Evolutionary conservation across 1,284 basidiomycete genomes (phyloP).

Genomic region (Apiotrichum gracile): DNA sequence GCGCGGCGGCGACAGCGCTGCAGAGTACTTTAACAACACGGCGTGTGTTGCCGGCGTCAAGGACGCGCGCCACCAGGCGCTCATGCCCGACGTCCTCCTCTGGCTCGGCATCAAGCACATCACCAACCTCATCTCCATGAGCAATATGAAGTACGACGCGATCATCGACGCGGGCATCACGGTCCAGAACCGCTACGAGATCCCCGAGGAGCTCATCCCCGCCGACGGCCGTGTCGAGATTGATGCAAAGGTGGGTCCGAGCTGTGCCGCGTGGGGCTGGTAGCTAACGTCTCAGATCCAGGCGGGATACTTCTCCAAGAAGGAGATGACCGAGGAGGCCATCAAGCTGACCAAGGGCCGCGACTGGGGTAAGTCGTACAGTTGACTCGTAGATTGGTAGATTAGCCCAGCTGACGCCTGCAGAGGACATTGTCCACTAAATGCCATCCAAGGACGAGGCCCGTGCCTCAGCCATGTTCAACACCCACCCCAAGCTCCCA

Average conservation of each 20-base stretch:
- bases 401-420: constrained; percentile 4
- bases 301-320: constrained; percentile 82
- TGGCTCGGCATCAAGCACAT: constrained; percentile 89
- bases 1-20: constrained; percentile 83
- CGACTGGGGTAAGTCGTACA: constrained; percentile 59
- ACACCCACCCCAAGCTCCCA: neutral
- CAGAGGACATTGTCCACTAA: constrained; percentile 32
- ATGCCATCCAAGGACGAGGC: too few relatives aligned
- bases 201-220: constrained; percentile 79
- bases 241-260: constrained; percentile 60
- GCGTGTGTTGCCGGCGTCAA: constrained; percentile 91
- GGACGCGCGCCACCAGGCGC: constrained; percentile 89
- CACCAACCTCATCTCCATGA: constrained; percentile 84
- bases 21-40: constrained; percentile 90
- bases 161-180: constrained; percentile 82
- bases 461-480: too few relatives aligned
- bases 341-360: constrained; percentile 79
- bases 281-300: constrained; percentile 56
- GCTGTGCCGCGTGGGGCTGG: neutral
- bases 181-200: constrained; percentile 74
- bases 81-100: constrained; percentile 94
- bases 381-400: neutral
- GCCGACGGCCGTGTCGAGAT: constrained; percentile 92
- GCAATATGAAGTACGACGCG: constrained; percentile 81
- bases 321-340: constrained; percentile 63